Evolutionary conservation across 768 basidiomycete genomes (phyloP).

Genomic region (Pulveroboletus sp.): DNA sequence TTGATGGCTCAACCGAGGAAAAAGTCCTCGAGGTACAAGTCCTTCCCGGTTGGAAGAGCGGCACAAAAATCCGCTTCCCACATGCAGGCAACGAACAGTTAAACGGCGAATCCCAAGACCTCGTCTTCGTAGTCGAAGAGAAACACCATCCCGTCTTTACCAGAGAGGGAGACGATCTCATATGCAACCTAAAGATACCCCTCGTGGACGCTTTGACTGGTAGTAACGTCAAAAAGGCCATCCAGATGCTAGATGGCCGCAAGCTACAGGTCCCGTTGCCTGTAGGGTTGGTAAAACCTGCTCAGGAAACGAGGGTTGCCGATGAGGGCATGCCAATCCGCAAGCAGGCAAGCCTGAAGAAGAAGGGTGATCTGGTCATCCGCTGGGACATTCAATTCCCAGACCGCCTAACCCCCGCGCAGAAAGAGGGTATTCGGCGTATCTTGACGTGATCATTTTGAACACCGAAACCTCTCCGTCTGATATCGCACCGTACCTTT

Average conservation of each 20-base stretch:
- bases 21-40: constrained; percentile 79
- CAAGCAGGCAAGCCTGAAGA: constrained; percentile 63
- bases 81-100: constrained; percentile 77
- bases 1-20: constrained; percentile 76
- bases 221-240: constrained; percentile 43
- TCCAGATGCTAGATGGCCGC: constrained; percentile 78
- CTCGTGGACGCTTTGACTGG: constrained; percentile 82
- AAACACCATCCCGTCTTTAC: constrained; percentile 77
- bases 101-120: constrained; percentile 69
- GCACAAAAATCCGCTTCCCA: constrained; percentile 90
- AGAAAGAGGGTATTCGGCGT: constrained; percentile 78
- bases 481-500: constrained; percentile 10
- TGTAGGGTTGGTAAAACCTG: constrained; percentile 65
- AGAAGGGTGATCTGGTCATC: constrained; percentile 81
- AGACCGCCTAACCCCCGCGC: constrained; percentile 59
- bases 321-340: constrained; percentile 92
- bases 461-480: not conserved
- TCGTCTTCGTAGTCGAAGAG: constrained; percentile 98
- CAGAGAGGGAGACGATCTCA: constrained; percentile 79
- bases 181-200: constrained; percentile 55
- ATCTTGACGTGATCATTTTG: constrained; percentile 40
- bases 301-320: constrained; percentile 59
- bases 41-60: constrained; percentile 91
- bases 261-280: constrained; percentile 68
- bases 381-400: constrained; percentile 87